These are phyloP conservation scores for Hepatocystis sp. DNA, from an alignment of 169 alveolate species.

Conservation along the genomic window DNA sequence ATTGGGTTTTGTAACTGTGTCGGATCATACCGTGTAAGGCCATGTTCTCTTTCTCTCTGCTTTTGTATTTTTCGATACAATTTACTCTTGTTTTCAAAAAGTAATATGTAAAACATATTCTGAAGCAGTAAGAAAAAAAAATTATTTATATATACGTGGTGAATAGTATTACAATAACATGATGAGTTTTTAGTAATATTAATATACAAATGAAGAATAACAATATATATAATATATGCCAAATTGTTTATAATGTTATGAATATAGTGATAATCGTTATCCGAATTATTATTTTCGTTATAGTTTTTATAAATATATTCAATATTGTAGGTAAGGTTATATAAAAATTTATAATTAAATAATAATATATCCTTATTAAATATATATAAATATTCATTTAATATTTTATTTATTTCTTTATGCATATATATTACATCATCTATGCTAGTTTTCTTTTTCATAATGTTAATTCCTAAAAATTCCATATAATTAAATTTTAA, in stretches of 20 bases:
- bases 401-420: constrained; percentile 54
- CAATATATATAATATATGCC: constrained; percentile 30
- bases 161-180: constrained; percentile 43
- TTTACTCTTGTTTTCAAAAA: constrained; percentile 8
- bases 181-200: constrained; percentile 10
- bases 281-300: constrained; percentile 28
- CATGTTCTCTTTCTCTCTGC: constrained; percentile 1
- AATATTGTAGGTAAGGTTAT: constrained; percentile 60
- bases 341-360: constrained; percentile 59
- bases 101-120: constrained; percentile 43
- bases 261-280: constrained; percentile 44
- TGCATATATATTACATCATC: constrained; percentile 59
- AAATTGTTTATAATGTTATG: constrained; percentile 37
- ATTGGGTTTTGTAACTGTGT: no score
- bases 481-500: constrained; percentile 54
- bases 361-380: constrained; percentile 60
- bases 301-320: constrained; percentile 62
- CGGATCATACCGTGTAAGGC: no score
- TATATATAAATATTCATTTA: constrained; percentile 61
- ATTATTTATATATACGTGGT: constrained; percentile 48
- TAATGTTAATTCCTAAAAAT: constrained; percentile 56
- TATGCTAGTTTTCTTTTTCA: constrained; percentile 61
- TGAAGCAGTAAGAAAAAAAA: constrained; percentile 44
- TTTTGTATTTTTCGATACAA: not conserved
- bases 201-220: constrained; percentile 23